Evolutionary conservation across 441 rosid species (phyloP).

Genomic region (Populus trichocarpa): DNA sequence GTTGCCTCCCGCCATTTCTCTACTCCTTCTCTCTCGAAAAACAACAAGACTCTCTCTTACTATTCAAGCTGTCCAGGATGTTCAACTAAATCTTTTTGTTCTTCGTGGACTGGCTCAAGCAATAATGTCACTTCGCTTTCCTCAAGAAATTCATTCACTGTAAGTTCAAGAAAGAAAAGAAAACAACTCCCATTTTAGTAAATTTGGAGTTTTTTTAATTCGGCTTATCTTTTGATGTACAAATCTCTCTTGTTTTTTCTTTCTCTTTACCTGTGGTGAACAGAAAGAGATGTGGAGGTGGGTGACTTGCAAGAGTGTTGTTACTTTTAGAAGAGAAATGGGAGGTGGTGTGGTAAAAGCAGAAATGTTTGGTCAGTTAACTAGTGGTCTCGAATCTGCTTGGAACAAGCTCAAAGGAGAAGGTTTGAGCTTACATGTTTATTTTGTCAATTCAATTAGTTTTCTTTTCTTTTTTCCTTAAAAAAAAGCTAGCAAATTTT

Average conservation of each 20-base stretch:
- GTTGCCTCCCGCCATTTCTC: conserved; percentile 48
- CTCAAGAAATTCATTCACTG: conserved; percentile 50
- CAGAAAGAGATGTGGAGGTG: conserved; percentile 71
- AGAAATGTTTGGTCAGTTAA: conserved; percentile 96
- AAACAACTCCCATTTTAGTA: not conserved
- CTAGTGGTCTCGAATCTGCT: conserved; percentile 89
- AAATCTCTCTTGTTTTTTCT: not conserved
- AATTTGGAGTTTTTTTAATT: not conserved
- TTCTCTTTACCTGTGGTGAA: not conserved
- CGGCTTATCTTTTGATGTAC: not conserved
- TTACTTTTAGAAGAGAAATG: conserved; percentile 3
- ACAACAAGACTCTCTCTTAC: conserved; percentile 12
- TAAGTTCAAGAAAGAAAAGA: conserved; percentile 24
- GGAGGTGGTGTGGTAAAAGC: conserved; percentile 52
- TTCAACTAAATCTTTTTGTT: conserved; percentile 17
- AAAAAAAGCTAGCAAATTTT: not conserved
- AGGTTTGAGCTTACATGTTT: conserved; percentile 42
- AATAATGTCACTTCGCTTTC: conserved; percentile 40
- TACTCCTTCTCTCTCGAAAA: conserved; percentile 23
- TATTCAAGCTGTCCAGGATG: conserved; percentile 23
- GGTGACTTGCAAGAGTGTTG: conserved; percentile 54
- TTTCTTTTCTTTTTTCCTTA: not conserved
- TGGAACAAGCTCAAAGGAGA: conserved; percentile 98
- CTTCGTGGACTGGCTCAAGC: conserved; percentile 44
- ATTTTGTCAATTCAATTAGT: not conserved